Conservation (phyloP, 805 yeast species). For the Starmerella asiatica region DNA sequence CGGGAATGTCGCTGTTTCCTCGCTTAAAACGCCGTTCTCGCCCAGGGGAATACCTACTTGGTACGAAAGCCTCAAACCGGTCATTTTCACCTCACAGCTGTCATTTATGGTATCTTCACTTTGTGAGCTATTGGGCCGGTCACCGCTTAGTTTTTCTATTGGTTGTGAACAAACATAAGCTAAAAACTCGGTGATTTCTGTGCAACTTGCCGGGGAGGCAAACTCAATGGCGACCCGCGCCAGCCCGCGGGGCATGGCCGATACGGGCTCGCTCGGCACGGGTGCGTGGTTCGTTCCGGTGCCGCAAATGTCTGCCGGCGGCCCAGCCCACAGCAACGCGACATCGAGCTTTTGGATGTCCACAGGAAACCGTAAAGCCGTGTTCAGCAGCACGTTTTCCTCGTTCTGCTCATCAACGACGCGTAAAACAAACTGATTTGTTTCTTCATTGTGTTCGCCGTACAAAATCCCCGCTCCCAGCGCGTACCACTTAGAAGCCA, state of each 20-base stretch:
- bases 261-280: background rate
- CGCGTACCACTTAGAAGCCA: slow-evolving; percentile 77
- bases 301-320: slow-evolving; percentile 25
- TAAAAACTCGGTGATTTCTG: slow-evolving; percentile 66
- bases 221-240: slow-evolving; percentile 70
- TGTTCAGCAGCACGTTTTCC: slow-evolving; percentile 45
- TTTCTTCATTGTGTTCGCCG: slow-evolving; percentile 41
- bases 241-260: background rate
- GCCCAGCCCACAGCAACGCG: slow-evolving; percentile 84
- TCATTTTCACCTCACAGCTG: background rate
- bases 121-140: background rate
- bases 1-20: background rate
- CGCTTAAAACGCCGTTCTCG: background rate
- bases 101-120: background rate
- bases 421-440: slow-evolving; percentile 37
- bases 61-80: background rate
- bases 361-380: slow-evolving; percentile 56
- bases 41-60: background rate
- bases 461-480: slow-evolving; percentile 83
- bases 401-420: slow-evolving; percentile 61
- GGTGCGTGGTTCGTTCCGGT: background rate
- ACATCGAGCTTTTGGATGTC: slow-evolving; percentile 92
- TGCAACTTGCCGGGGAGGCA: slow-evolving; percentile 85
- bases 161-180: slow-evolving; percentile 47
- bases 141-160: slow-evolving; percentile 16